Base-by-base conservation (phyloP, 768 basidiomycete species). In the Leccinellum rugosiceps region DNA sequence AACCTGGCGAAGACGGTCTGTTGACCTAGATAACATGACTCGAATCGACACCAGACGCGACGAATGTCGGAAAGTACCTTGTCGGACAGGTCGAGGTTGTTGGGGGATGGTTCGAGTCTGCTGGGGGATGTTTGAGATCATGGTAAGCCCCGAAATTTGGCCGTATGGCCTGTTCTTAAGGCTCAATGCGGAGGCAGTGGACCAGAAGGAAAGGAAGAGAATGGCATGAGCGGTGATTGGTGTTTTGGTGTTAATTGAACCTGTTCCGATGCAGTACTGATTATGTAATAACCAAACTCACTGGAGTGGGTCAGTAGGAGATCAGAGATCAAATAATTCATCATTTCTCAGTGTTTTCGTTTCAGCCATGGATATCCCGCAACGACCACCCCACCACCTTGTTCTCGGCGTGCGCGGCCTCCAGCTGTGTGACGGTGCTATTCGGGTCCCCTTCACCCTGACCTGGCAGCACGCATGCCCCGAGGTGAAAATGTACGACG, bases 1-100 rank as follows among this genome's bases (percentile, higher is more conserved):
- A 84, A 63, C 46, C 82, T 79, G 30, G 82, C 73, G 30, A 83
- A 64, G 25, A 84, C 76, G 47, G 74, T 74, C 30, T 72, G 73
- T 59, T 76, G 74, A 54, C 71, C 73, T 75, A 49, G 15, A 46
- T n/a, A 30, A 17, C 30, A 46, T 43, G 15, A 50, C 10, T 62
- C 34, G 61, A 50, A 49, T 25, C 1, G 46, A 31, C 2, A 46
- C 30, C 26, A 55, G 63, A 60, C 50, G 51, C 55, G 58, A 50
- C 26, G 48, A 45, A 31, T 23, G 55, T 34, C 9, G n/a, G 26
- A 53, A 52, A 35, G 15, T 48, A 67, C 66, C 65, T 67, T 46
- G 66, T 46, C 63, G 68, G 4, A 50, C 10, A 17, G 51, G 9
- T 47, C 64, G 67, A 19, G 54, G 58, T 17, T 15, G 60, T 56